Percentiles rank a stretch among this genome's conserved stretches.
phyloP scores from a whole-genome alignment of 129 eudicot genomes.

The Dittrichia graveolens region DNA sequence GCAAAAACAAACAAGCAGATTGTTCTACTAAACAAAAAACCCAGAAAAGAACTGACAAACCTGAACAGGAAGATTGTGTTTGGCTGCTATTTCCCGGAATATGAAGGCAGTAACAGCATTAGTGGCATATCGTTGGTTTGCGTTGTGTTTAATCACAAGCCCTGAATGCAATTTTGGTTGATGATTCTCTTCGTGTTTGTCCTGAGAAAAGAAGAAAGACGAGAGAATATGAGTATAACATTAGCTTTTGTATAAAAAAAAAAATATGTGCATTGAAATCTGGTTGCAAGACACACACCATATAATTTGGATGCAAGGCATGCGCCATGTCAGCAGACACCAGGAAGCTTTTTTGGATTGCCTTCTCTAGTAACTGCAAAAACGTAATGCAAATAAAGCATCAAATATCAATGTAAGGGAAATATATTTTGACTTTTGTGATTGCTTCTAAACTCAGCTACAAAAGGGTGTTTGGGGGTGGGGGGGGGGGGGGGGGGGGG shows the following conservation, averaged over 20 bases:
- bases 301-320: slow-evolving; percentile 95
- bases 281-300: slow-evolving; percentile 44
- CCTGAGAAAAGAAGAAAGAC: slow-evolving; percentile 46
- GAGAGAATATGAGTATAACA: background rate
- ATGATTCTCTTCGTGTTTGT: slow-evolving; percentile 96
- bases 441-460: background rate
- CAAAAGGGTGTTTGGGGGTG: too few relatives aligned
- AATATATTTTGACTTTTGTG: background rate
- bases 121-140: slow-evolving; percentile 95
- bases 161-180: slow-evolving; percentile 96
- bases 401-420: slow-evolving; percentile 15
- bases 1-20: slow-evolving; percentile 2
- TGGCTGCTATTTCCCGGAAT: slow-evolving; percentile 86
- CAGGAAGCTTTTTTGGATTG: slow-evolving; percentile 81
- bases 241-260: background rate
- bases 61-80: slow-evolving; percentile 89
- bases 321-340: slow-evolving; percentile 99
- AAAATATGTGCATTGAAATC: background rate
- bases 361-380: slow-evolving; percentile 63
- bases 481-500: too few relatives aligned
- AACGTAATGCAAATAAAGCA: slow-evolving; percentile 9
- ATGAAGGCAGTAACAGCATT: slow-evolving; percentile 90
- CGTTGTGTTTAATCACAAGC: slow-evolving; percentile 92
- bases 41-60: slow-evolving; percentile 33
- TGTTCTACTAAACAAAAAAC: background rate